phyloP scores from a whole-genome alignment of 179 eudicot species.

The Spergularia azorica region DNA sequence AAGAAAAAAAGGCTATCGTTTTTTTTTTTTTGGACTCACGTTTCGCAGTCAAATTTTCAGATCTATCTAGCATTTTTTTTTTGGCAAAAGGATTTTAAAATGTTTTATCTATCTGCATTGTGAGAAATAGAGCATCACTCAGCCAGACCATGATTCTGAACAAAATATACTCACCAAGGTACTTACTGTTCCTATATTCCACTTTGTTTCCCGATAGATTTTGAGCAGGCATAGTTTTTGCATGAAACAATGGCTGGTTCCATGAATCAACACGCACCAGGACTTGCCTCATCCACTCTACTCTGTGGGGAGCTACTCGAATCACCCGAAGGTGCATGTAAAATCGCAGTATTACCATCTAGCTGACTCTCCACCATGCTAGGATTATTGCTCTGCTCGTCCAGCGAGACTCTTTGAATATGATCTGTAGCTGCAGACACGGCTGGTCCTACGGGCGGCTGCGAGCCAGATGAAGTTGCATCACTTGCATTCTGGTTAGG shows the following conservation, averaged over 20 bases:
- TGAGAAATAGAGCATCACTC: slow-evolving; percentile 19
- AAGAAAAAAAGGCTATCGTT: background rate
- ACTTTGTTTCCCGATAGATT: background rate
- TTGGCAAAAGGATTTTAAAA: slow-evolving; percentile 7
- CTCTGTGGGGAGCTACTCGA: slow-evolving; percentile 17
- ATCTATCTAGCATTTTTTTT: slow-evolving; percentile 6
- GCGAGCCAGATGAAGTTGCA: slow-evolving; percentile 41
- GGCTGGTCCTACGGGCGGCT: slow-evolving; percentile 35
- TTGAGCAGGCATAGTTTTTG: slow-evolving; percentile 16
- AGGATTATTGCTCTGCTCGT: slow-evolving; percentile 35
- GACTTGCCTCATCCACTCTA: slow-evolving; percentile 16
- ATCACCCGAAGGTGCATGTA: slow-evolving; percentile 25
- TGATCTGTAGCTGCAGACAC: slow-evolving; percentile 38
- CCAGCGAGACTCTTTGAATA: slow-evolving; percentile 47
- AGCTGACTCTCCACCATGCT: background rate
- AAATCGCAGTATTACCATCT: background rate
- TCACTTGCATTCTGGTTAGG: slow-evolving; percentile 35
- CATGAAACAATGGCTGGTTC: slow-evolving; percentile 7
- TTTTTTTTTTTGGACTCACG: slow-evolving; percentile 9
- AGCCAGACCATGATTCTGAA: slow-evolving; percentile 12
- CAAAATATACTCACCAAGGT: slow-evolving; percentile 28
- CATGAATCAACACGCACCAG: slow-evolving; percentile 32
- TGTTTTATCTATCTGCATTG: slow-evolving; percentile 11
- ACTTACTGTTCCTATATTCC: slow-evolving; percentile 9
- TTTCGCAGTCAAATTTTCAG: slow-evolving; percentile 15